Conservation (phyloP, 2,329 filamentous ascomycete genomes). For the Fusarium mangiferae region DNA sequence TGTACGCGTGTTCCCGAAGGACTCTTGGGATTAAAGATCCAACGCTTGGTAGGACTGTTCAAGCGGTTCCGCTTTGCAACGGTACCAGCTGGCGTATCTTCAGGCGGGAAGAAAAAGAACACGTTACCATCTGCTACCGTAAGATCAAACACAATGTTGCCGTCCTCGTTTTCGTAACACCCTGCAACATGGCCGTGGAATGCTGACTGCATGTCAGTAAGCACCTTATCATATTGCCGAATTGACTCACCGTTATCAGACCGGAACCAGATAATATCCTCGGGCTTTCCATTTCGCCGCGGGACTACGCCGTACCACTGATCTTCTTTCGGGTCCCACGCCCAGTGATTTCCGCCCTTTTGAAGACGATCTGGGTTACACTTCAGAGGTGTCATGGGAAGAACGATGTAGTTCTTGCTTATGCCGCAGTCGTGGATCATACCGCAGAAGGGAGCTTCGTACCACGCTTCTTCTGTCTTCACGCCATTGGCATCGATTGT, state of each 20-base stretch:
- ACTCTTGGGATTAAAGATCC: background rate
- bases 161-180: conserved; percentile 17
- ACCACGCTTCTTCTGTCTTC: conserved; percentile 5
- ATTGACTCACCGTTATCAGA: background rate
- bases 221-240: background rate
- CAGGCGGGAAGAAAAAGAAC: conserved; percentile 21
- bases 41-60: background rate
- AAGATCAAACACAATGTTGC: conserved; percentile 15
- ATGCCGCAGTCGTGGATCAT: conserved; percentile 22
- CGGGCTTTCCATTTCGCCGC: conserved; percentile 4
- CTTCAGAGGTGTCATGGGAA: conserved; percentile 15
- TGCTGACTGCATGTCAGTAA: conserved; percentile 6
- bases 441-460: conserved; percentile 13
- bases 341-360: conserved; percentile 16
- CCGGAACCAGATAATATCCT: conserved; percentile 8
- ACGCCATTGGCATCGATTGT: background rate
- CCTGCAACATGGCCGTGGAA: conserved; percentile 27
- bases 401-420: conserved; percentile 18
- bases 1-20: background rate
- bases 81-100: background rate
- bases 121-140: conserved; percentile 21
- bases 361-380: background rate
- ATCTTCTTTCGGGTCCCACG: conserved; percentile 3
- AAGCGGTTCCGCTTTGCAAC: background rate
- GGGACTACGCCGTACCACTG: conserved; percentile 8